phyloP scores from a whole-genome alignment of 1,139 yeast genomes.

The Wickerhamiella pararugosa region DNA sequence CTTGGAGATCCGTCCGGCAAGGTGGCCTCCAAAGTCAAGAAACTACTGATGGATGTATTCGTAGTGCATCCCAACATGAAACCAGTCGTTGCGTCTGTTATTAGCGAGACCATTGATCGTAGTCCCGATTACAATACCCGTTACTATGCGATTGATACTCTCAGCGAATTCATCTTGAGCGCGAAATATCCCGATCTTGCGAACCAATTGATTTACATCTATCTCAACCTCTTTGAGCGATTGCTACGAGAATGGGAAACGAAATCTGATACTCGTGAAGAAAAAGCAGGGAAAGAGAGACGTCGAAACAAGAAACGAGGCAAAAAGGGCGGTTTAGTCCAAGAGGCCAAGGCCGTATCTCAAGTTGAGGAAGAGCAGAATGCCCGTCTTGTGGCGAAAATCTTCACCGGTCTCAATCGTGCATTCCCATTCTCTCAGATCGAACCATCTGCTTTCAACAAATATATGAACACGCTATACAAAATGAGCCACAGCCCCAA shows the following conservation, averaged over 20 bases:
- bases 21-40: slow-evolving; percentile 81
- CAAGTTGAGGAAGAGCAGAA: slow-evolving; percentile 74
- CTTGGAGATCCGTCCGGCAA: slow-evolving; percentile 86
- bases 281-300: slow-evolving; percentile 16
- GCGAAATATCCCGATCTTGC: slow-evolving; percentile 65
- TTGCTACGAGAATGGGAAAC: slow-evolving; percentile 52
- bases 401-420: slow-evolving; percentile 89
- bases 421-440: slow-evolving; percentile 86
- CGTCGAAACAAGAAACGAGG: slow-evolving; percentile 33
- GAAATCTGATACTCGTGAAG: slow-evolving; percentile 22
- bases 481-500: slow-evolving; percentile 87
- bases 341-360: slow-evolving; percentile 45
- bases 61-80: slow-evolving; percentile 97
- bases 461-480: slow-evolving; percentile 72
- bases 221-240: slow-evolving; percentile 76
- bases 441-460: slow-evolving; percentile 54
- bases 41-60: slow-evolving; percentile 60
- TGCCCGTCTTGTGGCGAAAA: slow-evolving; percentile 74
- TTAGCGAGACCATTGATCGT: slow-evolving; percentile 67
- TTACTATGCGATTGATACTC: slow-evolving; percentile 73
- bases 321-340: slow-evolving; percentile 64
- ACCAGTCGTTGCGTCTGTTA: slow-evolving; percentile 56
- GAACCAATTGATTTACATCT: slow-evolving; percentile 65
- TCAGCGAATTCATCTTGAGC: slow-evolving; percentile 84
- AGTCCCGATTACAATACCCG: slow-evolving; percentile 74